Percentiles rank a stretch among this genome's conserved stretches.
Evolutionary conservation across 2,329 filamentous ascomycete species (phyloP).

Genomic region (Colletotrichum orbiculare): DNA sequence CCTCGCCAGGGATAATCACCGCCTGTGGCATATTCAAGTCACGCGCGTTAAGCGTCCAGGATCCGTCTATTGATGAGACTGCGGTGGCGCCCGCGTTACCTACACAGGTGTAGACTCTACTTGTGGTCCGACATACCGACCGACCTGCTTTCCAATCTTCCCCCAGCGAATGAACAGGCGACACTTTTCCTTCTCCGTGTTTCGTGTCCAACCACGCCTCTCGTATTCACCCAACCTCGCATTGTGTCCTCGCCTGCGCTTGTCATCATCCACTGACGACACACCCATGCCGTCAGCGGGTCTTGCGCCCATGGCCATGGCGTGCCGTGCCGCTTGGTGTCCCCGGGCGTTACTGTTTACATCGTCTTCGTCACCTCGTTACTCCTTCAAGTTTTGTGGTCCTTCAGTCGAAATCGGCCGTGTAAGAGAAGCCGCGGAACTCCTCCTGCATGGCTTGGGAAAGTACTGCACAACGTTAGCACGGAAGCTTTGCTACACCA

Average conservation of each 20-base stretch:
- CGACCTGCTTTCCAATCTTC: slow-evolving; percentile 26
- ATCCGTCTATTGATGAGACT: slow-evolving; percentile 35
- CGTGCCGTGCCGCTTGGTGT: slow-evolving; percentile 11
- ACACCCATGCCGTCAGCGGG: slow-evolving; percentile 7
- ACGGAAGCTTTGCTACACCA: neutral
- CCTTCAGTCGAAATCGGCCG: slow-evolving; percentile 82
- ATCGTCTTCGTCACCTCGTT: slow-evolving; percentile 10
- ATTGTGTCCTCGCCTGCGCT: slow-evolving; percentile 18
- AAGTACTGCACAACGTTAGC: slow-evolving; percentile 70
- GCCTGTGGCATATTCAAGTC: neutral
- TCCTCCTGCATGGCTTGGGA: slow-evolving; percentile 99
- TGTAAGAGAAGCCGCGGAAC: slow-evolving; percentile 98
- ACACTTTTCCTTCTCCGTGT: slow-evolving; percentile 20
- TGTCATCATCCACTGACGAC: slow-evolving; percentile 16
- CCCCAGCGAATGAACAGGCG: slow-evolving; percentile 18
- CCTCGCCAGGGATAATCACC: slow-evolving; percentile 9
- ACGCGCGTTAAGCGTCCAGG: slow-evolving; percentile 17
- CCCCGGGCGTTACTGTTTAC: slow-evolving; percentile 8
- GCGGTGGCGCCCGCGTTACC: slow-evolving; percentile 13
- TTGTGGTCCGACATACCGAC: slow-evolving; percentile 14
- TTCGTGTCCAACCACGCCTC: slow-evolving; percentile 20
- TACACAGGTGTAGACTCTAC: slow-evolving; percentile 24
- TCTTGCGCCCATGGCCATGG: slow-evolving; percentile 7
- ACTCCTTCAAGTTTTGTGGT: slow-evolving; percentile 8
- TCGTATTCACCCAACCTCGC: slow-evolving; percentile 4